Evolutionary conservation across 2,329 filamentous ascomycete genomes (phyloP), one percentile per base, ranked within the genome.

Genomic region (Ophidiomyces ophidiicola): DNA sequence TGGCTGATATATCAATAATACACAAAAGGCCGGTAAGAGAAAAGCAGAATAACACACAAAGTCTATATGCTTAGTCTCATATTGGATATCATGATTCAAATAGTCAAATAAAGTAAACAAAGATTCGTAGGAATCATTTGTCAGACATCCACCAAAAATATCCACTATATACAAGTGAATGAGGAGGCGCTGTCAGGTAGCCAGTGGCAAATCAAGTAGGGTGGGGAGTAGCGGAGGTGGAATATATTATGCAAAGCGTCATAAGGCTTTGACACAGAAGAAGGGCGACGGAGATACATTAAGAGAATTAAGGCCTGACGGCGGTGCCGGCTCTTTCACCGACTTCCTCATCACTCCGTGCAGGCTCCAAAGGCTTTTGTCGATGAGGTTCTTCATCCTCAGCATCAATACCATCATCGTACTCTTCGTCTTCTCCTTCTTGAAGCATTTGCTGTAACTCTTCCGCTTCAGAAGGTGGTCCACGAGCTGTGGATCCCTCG

Each of bases 381-480:
- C 33, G 29, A 14, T 25, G 32, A 5, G 17, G 17, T 19, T 44
- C 31, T 11, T 32, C 39, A 6, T 35, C 36, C n/a, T 41, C 32
- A 12, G 24, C 32, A 35, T 50, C 30, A 18, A 38, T 42, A 6
- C 48, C 50, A 25, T 64, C 50, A 32, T 56, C 58, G 14, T 61
- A 56, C 2, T 53, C 50, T 30, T 62, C 57, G 29, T 48, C 54
- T 21, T 56, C 57, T 14, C 50, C 43, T 11, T 58, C 53, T 17
- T 62, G 58, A 42, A 61, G 57, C 15, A 58, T 53, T 18, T 60
- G 50, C 46, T 72, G 60, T 51, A 72, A 69, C 41, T 71, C 61
- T 45, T 74, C 69, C 28, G 67, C 60, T 53, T 69, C 64, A 5
- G 58, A 68, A 6, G 58, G 57, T 20, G 59, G 60, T n/a, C 50